Evolutionary conservation across 371 early-diverging fungal species (phyloP), one percentile per base, ranked within the genome.

Genomic region (Mucor indicus): DNA sequence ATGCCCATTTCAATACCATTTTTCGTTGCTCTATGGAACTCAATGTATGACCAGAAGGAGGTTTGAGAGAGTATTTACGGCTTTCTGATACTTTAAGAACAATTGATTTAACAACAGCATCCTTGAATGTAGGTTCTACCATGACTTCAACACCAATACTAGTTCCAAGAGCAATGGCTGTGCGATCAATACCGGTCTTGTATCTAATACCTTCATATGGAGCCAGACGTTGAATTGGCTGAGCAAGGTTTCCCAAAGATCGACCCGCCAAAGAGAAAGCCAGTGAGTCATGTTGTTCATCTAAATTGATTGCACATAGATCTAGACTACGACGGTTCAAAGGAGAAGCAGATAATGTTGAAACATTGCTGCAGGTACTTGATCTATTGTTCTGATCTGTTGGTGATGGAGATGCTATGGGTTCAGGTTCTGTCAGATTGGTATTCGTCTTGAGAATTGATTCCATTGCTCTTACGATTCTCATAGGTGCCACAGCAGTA

Each of bases 91-190:
- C 35, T 3, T 42, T 50, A 0, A 67, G 13, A 1, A 46, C 12
- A 13, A 64, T 41, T 6, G 68, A 71, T 22, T 47, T 47, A 16
- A 71, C 47, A 22, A 52, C 43, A 1, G 49, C 54, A 7, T 49
- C 41, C 4, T 19, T 1, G 11, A 36, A 11, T 15, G 62, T 56
- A 12, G 72, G 72, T 22, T 67, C 60, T 8, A 71, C 27, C 52
- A 64, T 44, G 13, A 71, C 32, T 38, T 64, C 65, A 15, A 71
- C 21, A 4, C 72, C 72, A 25, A 71, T 33, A 39, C 68, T 61
- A 9, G 72, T 67, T 1, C 72, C 72, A n/a, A 71, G 35, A 1
- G 60, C 72, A 40, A 71, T 62, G 20, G 68, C 72, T 13, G 72
- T 67, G 23, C 72, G 57, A 39, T 71, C 72, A 23, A 71, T 44